A percentile compares a stretch with the other conserved stretches of the same genome.
phyloP scores from a whole-genome alignment of 345 rosid species.

The Citrus glauca region DNA sequence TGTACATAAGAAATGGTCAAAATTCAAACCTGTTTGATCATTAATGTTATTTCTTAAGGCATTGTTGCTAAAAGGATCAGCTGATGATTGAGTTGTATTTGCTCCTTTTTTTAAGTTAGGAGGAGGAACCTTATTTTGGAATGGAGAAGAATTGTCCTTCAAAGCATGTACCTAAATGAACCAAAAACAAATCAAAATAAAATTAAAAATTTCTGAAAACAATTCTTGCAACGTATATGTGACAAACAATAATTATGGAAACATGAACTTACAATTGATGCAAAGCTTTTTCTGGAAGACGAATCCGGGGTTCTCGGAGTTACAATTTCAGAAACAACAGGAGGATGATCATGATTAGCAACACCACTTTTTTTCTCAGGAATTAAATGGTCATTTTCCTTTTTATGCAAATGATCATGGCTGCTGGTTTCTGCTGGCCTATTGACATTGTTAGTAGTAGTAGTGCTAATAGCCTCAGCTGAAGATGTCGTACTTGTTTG shows the following conservation, averaged over 20 bases:
- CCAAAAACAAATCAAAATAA: neutral
- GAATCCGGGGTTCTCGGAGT: conserved; percentile 23
- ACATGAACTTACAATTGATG: conserved; percentile 48
- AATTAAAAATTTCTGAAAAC: no score
- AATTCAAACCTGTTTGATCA: conserved; percentile 29
- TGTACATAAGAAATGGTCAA: neutral
- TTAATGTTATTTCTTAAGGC: conserved; percentile 27
- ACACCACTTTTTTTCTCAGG: conserved; percentile 20
- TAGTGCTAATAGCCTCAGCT: neutral
- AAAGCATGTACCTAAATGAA: conserved; percentile 41
- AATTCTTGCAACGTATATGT: no score
- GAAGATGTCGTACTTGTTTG: neutral
- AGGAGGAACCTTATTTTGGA: conserved; percentile 26
- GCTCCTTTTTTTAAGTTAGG: conserved; percentile 30
- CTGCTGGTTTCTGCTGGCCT: neutral
- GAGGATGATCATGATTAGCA: neutral
- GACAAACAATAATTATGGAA: neutral
- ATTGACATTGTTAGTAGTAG: neutral
- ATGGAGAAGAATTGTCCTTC: conserved; percentile 36
- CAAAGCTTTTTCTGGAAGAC: conserved; percentile 46
- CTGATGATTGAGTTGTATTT: conserved; percentile 2
- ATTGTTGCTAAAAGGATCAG: conserved; percentile 20
- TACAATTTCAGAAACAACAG: neutral
- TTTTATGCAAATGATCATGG: conserved; percentile 14
- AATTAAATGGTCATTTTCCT: neutral